Percentiles rank a stretch among this genome's conserved stretches.
phyloP scores from a whole-genome alignment of 106 monocot species.

The Dioscorea dumetorum region DNA sequence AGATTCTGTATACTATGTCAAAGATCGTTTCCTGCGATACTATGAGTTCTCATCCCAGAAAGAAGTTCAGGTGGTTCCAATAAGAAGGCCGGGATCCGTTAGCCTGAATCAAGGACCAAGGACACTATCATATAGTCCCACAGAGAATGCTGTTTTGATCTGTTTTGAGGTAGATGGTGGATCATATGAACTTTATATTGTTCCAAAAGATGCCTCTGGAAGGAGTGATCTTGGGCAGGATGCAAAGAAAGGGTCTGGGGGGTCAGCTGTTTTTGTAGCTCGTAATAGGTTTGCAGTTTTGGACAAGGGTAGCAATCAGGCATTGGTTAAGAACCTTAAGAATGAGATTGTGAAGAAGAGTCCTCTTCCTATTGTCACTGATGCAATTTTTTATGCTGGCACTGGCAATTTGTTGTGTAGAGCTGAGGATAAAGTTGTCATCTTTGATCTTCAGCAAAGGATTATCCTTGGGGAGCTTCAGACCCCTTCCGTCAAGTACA shows the following conservation, averaged over 20 bases:
- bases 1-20: conserved; percentile 45
- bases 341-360: conserved; percentile 59
- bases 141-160: conserved; percentile 53
- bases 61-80: conserved; percentile 45
- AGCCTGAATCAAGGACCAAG: conserved; percentile 64
- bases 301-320: conserved; percentile 47
- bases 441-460: conserved; percentile 42
- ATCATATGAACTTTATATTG: conserved; percentile 45
- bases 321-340: conserved; percentile 51
- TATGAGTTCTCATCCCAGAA: conserved; percentile 60
- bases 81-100: conserved; percentile 46
- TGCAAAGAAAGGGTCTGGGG: conserved; percentile 41
- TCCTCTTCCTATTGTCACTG: conserved; percentile 36
- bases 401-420: conserved; percentile 52
- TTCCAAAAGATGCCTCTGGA: conserved; percentile 32
- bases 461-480: conserved; percentile 30
- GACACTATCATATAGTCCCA: conserved; percentile 54
- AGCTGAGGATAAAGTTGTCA: conserved; percentile 43
- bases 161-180: conserved; percentile 54
- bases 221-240: conserved; percentile 40
- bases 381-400: conserved; percentile 63
- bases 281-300: conserved; percentile 65
- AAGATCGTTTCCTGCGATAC: conserved; percentile 50
- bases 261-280: conserved; percentile 52
- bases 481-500: conserved; percentile 26